A percentile compares a stretch with the other conserved stretches of the same genome.
Evolutionary conservation across 768 basidiomycete genomes (phyloP).

Genomic region (Pisolithus sp.): DNA sequence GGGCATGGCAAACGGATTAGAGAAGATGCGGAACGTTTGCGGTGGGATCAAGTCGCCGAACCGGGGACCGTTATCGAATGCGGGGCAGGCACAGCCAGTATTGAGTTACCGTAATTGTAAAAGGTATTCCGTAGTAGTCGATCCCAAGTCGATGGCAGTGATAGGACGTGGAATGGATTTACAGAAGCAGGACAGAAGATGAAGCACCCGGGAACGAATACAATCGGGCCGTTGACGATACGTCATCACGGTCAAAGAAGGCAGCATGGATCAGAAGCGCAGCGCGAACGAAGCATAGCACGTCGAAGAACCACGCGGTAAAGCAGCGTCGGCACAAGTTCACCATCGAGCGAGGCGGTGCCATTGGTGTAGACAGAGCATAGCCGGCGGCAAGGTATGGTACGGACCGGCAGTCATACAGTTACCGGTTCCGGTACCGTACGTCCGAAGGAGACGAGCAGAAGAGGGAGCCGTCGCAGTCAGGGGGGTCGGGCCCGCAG

Average conservation of each 20-base stretch:
- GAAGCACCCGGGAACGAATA: neutral
- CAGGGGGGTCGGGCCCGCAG: too few species aligned
- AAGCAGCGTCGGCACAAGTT: slow-evolving; percentile 2
- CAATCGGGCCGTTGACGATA: neutral
- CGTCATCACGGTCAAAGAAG: neutral
- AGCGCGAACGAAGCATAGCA: neutral
- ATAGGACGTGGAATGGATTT: neutral
- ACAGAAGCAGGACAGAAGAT: neutral
- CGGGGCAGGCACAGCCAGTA: slow-evolving; percentile 1
- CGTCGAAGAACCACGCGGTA: slow-evolving; percentile 1
- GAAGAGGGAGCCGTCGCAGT: too few species aligned
- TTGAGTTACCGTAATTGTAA: neutral
- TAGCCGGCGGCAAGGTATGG: slow-evolving; percentile 9
- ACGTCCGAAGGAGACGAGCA: too few species aligned
- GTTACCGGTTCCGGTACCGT: neutral
- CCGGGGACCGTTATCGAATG: slow-evolving; percentile 4
- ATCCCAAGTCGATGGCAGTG: neutral
- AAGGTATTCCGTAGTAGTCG: neutral
- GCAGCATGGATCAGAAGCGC: neutral
- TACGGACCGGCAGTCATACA: slow-evolving; percentile 7
- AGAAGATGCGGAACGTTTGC: slow-evolving; percentile 3
- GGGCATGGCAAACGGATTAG: slow-evolving; percentile 6
- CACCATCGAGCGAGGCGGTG: slow-evolving; percentile 2
- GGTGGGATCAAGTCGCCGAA: slow-evolving; percentile 9
- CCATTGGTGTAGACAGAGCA: neutral